Percentiles rank a stretch among this genome's conserved stretches.
Evolutionary conservation across 306 rosid genomes (phyloP).

Genomic region (Dicorynia guianensis): DNA sequence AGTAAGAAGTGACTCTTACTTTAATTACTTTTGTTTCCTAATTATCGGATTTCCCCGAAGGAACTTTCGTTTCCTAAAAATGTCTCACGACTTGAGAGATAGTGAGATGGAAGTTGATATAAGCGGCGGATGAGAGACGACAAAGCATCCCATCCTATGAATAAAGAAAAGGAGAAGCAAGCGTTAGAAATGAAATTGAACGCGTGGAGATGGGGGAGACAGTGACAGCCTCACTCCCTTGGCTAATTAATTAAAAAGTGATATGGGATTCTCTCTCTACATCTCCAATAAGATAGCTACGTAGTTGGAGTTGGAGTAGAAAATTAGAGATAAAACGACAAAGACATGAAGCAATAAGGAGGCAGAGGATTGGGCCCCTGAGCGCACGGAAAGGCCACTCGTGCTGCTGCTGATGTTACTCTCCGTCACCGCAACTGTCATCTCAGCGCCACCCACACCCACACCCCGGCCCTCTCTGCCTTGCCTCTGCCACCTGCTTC

Average conservation of each 20-base stretch:
- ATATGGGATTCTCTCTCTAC: neutral
- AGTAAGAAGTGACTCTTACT: no score
- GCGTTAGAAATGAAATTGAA: no score
- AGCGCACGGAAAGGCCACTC: conserved; percentile 40
- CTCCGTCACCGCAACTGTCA: conserved; percentile 18
- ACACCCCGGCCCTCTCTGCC: neutral
- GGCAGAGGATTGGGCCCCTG: conserved; percentile 49
- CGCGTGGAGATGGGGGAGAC: neutral
- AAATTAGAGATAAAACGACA: neutral
- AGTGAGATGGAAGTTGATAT: no score
- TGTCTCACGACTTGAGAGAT: no score
- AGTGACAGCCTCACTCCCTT: neutral
- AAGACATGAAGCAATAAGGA: conserved; percentile 39
- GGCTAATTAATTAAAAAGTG: no score
- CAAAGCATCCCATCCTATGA: neutral
- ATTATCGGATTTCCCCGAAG: no score
- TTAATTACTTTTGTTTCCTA: no score
- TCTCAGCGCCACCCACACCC: conserved; percentile 34
- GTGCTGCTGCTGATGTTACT: conserved; percentile 32
- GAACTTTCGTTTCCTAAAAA: no score
- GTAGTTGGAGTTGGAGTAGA: no score
- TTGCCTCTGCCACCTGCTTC: conserved; percentile 17
- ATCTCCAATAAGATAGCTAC: neutral
- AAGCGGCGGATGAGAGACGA: neutral
- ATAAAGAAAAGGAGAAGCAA: neutral